Conservation (phyloP, 768 basidiomycete genomes). For the Lactarius hatsudake region DNA sequence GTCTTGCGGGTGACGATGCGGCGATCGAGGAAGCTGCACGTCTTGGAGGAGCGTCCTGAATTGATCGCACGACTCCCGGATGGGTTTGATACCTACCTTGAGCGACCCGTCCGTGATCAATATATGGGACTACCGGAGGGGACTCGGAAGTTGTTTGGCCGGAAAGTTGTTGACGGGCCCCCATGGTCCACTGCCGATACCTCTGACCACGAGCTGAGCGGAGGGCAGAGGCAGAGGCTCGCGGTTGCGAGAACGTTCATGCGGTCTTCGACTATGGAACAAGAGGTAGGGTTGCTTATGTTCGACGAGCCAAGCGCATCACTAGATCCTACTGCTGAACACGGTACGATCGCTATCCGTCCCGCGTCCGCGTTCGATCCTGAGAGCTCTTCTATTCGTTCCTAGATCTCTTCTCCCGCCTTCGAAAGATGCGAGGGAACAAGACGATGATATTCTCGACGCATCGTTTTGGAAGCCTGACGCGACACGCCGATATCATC, state of each 20-base stretch:
- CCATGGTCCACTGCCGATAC: background rate
- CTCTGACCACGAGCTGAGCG: constrained; percentile 42
- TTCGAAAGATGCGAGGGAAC: constrained; percentile 63
- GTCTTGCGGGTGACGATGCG: constrained; percentile 48
- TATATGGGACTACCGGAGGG: constrained; percentile 66
- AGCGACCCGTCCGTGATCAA: constrained; percentile 63
- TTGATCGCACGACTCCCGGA: constrained; percentile 65
- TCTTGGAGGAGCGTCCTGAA: constrained; percentile 64
- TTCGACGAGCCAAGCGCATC: constrained; percentile 76
- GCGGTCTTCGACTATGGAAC: constrained; percentile 49
- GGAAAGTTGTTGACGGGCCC: constrained; percentile 38
- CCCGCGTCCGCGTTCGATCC: background rate
- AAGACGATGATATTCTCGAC: constrained; percentile 86
- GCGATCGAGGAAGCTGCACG: constrained; percentile 62
- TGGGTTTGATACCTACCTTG: constrained; percentile 67
- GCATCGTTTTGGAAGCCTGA: constrained; percentile 66
- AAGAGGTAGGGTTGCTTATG: constrained; percentile 56
- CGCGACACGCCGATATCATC: constrained; percentile 46
- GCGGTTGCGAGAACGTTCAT: constrained; percentile 76
- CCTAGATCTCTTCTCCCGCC: constrained; percentile 64
- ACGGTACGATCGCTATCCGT: constrained; percentile 42
- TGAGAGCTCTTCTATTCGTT: background rate
- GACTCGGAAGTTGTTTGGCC: constrained; percentile 58
- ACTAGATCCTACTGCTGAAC: constrained; percentile 72
- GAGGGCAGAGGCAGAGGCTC: constrained; percentile 74